Conservation (phyloP, 306 rosid genomes). For the Echinosophora koreensis region DNA sequence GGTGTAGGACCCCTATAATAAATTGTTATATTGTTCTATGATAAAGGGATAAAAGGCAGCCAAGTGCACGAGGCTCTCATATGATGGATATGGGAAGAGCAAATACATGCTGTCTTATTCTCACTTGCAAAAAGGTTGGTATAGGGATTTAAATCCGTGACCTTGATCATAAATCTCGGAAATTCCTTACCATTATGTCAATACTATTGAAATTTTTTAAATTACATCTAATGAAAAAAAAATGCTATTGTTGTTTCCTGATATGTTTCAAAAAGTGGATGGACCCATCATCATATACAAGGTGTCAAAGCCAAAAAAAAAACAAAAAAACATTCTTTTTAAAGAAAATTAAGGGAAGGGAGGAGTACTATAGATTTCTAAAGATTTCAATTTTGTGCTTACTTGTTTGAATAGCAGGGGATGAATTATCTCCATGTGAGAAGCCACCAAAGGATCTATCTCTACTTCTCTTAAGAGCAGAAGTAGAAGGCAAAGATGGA, state of each 20-base stretch:
- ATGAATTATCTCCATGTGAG: conserved; percentile 24
- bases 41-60: no score
- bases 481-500: conserved; percentile 36
- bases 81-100: no score
- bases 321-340: no score
- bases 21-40: no score
- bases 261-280: neutral
- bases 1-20: neutral
- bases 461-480: conserved; percentile 57
- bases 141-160: no score
- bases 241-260: neutral
- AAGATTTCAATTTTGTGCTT: conserved; percentile 13
- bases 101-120: no score
- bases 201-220: no score
- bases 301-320: neutral
- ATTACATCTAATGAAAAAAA: neutral
- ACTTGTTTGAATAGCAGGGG: conserved; percentile 51
- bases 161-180: no score
- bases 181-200: no score
- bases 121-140: no score
- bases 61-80: no score
- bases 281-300: neutral
- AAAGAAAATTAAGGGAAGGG: neutral
- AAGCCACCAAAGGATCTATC: conserved; percentile 9
- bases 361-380: neutral